phyloP scores from a whole-genome alignment of 305 asterid genomes.

The Plantago rigida region DNA sequence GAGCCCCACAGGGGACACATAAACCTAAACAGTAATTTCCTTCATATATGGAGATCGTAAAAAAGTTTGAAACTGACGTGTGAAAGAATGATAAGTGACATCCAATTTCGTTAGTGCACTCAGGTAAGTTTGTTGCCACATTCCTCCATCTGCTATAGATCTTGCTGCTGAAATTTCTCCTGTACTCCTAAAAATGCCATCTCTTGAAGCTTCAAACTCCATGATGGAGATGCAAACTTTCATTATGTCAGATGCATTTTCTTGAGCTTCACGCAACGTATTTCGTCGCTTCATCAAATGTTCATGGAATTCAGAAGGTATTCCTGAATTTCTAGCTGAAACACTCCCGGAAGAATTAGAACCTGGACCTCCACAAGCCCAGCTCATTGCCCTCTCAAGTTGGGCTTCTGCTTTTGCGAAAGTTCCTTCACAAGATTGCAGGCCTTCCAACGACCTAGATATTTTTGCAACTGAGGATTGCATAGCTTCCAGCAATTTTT shows the following conservation, averaged over 20 bases:
- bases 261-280: conserved; percentile 63
- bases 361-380: conserved; percentile 98
- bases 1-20: conserved; percentile 25
- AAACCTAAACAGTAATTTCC: conserved; percentile 14
- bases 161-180: conserved; percentile 47
- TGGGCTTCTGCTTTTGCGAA: conserved; percentile 86
- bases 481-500: conserved; percentile 60
- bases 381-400: conserved; percentile 99
- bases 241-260: conserved; percentile 76
- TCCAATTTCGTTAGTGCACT: conserved; percentile 69
- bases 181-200: conserved; percentile 56
- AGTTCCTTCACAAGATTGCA: conserved; percentile 75
- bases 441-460: conserved; percentile 68
- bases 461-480: conserved; percentile 64
- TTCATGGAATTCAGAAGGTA: conserved; percentile 81
- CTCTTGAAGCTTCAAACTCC: conserved; percentile 95
- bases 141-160: conserved; percentile 60
- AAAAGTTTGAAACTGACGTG: conserved; percentile 49
- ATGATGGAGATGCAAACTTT: conserved; percentile 72
- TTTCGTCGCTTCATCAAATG: conserved; percentile 66
- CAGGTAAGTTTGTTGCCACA: conserved; percentile 80
- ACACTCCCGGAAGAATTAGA: conserved; percentile 49
- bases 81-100: conserved; percentile 65
- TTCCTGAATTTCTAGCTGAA: conserved; percentile 63
- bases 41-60: conserved; percentile 22